A percentile compares a stretch with the other conserved stretches of the same genome.
Evolutionary conservation across 495 filamentous ascomycete genomes (phyloP).

Genomic region (Pyronema domesticum): DNA sequence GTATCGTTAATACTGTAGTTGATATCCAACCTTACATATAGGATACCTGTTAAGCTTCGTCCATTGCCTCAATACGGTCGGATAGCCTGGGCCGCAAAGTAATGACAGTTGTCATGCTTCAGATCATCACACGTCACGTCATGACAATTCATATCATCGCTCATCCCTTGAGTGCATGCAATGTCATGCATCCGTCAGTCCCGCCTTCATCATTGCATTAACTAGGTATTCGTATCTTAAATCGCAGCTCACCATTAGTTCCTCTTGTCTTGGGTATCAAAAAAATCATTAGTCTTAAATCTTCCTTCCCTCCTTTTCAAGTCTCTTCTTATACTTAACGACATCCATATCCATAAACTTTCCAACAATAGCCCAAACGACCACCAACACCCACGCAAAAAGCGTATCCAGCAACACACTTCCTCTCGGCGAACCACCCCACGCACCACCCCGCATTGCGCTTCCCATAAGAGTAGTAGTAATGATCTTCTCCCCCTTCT

Average conservation of each 20-base stretch:
- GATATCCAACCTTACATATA: no score
- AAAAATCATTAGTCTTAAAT: not conserved
- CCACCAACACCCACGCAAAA: slow-evolving; percentile 35
- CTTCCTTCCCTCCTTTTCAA: slow-evolving; percentile 5
- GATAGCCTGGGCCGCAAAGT: no score
- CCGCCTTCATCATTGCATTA: not conserved
- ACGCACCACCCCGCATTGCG: slow-evolving; percentile 43
- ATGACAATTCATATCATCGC: no score
- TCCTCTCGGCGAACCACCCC: slow-evolving; percentile 37
- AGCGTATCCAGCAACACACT: slow-evolving; percentile 35
- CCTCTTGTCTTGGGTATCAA: not conserved
- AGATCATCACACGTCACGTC: no score
- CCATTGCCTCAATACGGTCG: no score
- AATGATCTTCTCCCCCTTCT: slow-evolving; percentile 62
- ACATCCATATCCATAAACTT: slow-evolving; percentile 43
- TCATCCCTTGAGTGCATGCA: no score
- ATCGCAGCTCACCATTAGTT: not conserved
- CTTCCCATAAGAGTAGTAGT: slow-evolving; percentile 50
- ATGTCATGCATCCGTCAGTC: no score
- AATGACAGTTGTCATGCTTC: no score
- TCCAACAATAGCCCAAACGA: slow-evolving; percentile 45
- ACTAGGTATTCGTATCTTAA: not conserved
- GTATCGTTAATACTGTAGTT: no score
- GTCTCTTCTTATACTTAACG: slow-evolving; percentile 36
- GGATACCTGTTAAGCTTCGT: no score